Percentiles rank a stretch among this genome's conserved stretches.
Conservation (phyloP, 2,329 filamentous ascomycete species). For the Pseudocercospora pini-densiflorae region DNA sequence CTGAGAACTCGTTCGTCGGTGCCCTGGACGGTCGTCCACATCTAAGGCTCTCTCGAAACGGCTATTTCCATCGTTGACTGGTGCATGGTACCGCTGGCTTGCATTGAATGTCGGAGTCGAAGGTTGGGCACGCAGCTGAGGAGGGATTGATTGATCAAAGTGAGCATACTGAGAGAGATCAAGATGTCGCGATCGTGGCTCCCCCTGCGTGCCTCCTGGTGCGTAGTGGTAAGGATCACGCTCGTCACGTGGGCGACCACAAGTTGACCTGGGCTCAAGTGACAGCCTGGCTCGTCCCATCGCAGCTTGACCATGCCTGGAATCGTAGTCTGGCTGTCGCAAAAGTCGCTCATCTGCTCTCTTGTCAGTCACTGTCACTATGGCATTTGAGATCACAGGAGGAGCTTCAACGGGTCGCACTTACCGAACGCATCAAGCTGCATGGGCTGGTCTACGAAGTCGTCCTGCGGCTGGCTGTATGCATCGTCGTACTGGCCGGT, state of each 20-base stretch:
- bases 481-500: not conserved
- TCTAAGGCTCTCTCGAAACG: not conserved
- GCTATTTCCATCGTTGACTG: not conserved
- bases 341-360: conserved; percentile 43
- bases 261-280: conserved; percentile 31
- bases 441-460: conserved; percentile 22
- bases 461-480: conserved; percentile 14
- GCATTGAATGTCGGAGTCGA: conserved; percentile 10
- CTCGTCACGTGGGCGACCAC: not conserved
- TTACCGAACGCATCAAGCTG: conserved; percentile 56
- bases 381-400: not conserved
- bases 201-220: not conserved
- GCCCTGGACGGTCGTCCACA: not conserved
- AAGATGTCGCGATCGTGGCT: not conserved
- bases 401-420: not conserved
- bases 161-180: conserved; percentile 1
- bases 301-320: conserved; percentile 41
- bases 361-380: conserved; percentile 18
- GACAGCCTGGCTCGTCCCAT: conserved; percentile 45
- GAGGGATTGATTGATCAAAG: not conserved
- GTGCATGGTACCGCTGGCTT: not conserved
- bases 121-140: not conserved
- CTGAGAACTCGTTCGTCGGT: not conserved
- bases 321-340: conserved; percentile 38
- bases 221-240: not conserved